phyloP scores from a whole-genome alignment of 2,329 filamentous ascomycete genomes.

The Plenodomus biglobosus region DNA sequence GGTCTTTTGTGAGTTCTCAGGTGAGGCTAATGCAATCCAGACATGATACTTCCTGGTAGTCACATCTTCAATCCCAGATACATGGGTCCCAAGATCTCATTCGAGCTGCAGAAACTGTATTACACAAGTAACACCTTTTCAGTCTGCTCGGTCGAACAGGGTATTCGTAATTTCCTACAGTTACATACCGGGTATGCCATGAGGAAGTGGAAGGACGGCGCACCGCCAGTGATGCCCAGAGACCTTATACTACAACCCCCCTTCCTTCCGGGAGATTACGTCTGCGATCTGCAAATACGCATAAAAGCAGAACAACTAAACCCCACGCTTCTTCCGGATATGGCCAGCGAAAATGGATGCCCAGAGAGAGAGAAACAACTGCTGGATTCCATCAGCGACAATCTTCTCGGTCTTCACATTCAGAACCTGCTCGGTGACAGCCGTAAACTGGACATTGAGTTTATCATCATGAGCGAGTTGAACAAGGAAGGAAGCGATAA shows the following conservation, averaged over 20 bases:
- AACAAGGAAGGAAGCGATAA: neutral
- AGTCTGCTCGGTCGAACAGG: conserved; percentile 21
- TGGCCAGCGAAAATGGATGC: neutral
- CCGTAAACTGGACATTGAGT: conserved; percentile 15
- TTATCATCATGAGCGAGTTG: conserved; percentile 23
- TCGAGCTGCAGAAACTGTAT: conserved; percentile 21
- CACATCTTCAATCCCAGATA: conserved; percentile 25
- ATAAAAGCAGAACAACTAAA: conserved; percentile 27
- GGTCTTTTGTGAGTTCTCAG: neutral
- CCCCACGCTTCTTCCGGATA: neutral
- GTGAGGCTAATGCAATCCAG: neutral
- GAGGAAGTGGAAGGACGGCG: neutral
- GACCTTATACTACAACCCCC: conserved; percentile 1
- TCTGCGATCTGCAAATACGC: conserved; percentile 25
- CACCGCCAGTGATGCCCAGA: neutral
- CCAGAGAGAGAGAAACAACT: neutral
- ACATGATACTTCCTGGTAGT: conserved; percentile 21
- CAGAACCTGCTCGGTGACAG: neutral
- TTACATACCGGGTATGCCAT: conserved; percentile 2
- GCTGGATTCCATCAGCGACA: neutral
- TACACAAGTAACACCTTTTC: conserved; percentile 27
- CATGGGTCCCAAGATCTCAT: conserved; percentile 11
- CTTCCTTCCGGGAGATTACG: conserved; percentile 11
- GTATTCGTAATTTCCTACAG: conserved; percentile 12
- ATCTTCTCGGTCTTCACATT: neutral